Conservation (phyloP, 2,329 filamentous ascomycete species). For the Capronia americana region DNA sequence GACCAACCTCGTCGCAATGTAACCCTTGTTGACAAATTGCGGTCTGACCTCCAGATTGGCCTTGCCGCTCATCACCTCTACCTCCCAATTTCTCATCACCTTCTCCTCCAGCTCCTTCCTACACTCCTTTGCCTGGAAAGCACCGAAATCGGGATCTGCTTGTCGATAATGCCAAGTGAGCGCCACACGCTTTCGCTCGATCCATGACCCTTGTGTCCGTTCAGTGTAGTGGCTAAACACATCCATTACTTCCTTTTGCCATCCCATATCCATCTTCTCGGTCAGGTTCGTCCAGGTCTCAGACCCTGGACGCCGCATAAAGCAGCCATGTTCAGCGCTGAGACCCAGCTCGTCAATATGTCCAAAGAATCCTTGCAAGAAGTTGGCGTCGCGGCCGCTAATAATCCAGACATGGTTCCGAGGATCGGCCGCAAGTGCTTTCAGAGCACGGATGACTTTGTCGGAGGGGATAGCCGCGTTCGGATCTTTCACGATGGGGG, state of each 20-base stretch:
- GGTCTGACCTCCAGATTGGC: slow-evolving; percentile 97
- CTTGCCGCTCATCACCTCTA: slow-evolving; percentile 96
- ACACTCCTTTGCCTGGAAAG: slow-evolving; percentile 79
- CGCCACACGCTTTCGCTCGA: slow-evolving; percentile 92
- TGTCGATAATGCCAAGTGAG: slow-evolving; percentile 97
- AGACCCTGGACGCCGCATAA: slow-evolving; percentile 79
- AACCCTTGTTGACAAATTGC: slow-evolving; percentile 96
- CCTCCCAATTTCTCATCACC: slow-evolving; percentile 80
- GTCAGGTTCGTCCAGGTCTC: slow-evolving; percentile 88
- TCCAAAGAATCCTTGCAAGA: slow-evolving; percentile 89
- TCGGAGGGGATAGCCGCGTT: slow-evolving; percentile 87
- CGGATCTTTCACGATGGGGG: slow-evolving; percentile 91
- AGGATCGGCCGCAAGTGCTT: slow-evolving; percentile 77
- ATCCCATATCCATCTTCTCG: slow-evolving; percentile 85
- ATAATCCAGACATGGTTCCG: slow-evolving; percentile 97
- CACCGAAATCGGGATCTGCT: slow-evolving; percentile 83
- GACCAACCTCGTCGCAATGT: slow-evolving; percentile 86
- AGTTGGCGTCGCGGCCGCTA: slow-evolving; percentile 89
- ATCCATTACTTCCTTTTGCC: slow-evolving; percentile 84
- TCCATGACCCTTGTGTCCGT: slow-evolving; percentile 84
- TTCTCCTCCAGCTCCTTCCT: slow-evolving; percentile 79
- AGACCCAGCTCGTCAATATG: slow-evolving; percentile 89
- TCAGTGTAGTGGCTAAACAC: slow-evolving; percentile 90
- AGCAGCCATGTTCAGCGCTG: slow-evolving; percentile 95
- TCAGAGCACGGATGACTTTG: slow-evolving; percentile 78